Conservation (phyloP, 768 basidiomycete species). For the Lentinula guzmanii region DNA sequence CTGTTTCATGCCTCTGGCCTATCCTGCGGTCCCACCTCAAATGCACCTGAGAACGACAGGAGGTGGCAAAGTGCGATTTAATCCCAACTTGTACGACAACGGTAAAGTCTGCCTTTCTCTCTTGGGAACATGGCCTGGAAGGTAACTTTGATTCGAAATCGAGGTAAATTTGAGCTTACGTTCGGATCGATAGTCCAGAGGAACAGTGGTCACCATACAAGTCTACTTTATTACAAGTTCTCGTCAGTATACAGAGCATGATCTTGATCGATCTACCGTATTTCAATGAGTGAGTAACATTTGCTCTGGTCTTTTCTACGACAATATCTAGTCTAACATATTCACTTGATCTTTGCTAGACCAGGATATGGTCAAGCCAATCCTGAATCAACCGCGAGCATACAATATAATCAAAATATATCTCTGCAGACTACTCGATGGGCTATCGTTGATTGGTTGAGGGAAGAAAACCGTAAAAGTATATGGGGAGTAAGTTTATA, state of each 20-base stretch:
- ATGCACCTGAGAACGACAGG: constrained; percentile 52
- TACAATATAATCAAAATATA: constrained; percentile 41
- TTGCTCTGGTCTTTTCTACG: neutral
- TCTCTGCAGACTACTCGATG: constrained; percentile 38
- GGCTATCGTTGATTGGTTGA: constrained; percentile 51
- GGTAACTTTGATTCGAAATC: constrained; percentile 21
- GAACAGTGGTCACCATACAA: constrained; percentile 41
- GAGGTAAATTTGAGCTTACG: neutral
- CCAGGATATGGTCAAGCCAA: constrained; percentile 43
- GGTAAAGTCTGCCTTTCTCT: constrained; percentile 52
- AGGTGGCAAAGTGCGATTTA: constrained; percentile 43
- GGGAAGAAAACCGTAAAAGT: constrained; percentile 31
- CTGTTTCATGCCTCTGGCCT: constrained; percentile 47
- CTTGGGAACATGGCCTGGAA: constrained; percentile 51
- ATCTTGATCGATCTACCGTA: constrained; percentile 49
- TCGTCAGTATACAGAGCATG: constrained; percentile 56
- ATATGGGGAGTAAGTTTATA: constrained; percentile 39
- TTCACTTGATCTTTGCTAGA: constrained; percentile 20
- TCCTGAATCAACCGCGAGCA: constrained; percentile 25
- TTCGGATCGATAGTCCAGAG: constrained; percentile 21
- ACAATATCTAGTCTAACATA: neutral
- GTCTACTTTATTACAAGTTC: constrained; percentile 51
- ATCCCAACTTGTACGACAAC: constrained; percentile 45
- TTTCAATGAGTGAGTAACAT: constrained; percentile 45
- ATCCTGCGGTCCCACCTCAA: constrained; percentile 40